Base-by-base conservation (phyloP, 257 asterid genomes). In the Gynochthodes officinalis region DNA sequence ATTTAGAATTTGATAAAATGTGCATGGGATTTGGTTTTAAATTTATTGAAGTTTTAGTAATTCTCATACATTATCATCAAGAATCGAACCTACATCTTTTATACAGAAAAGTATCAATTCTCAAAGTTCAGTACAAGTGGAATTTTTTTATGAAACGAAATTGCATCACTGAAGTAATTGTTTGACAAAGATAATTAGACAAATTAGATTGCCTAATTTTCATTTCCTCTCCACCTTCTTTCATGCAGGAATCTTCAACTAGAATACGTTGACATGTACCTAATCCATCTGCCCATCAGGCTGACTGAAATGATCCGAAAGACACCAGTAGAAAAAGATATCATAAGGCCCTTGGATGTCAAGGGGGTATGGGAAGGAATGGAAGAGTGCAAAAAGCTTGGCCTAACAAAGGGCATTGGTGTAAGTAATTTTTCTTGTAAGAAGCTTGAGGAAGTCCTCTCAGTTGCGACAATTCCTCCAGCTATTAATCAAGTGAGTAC, bases 381-480 rank as follows among this genome's bases (percentile, higher is more conserved):
- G 96, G 96, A 90, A 77, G 88, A 85, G 73, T 85, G 92, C 73
- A 64, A 68, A 61, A 79, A 72, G 4, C 81, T 85, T 46, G 96
- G 95, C 46, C 84, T 88, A 46, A 70, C 95, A 4, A 86, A 85
- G 73, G 91, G 78, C n/a, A 87, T 90, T 28, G 95, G 95, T 27
- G 88, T 90, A 10, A 86, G 96, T 55, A 90, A 90, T 79, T 88
- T 88, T 82, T 77, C 90, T 25, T 75, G 78, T 78, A 83, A 79
- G 39, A 78, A 19, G 50, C 67, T 88, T 10, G 63, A 77, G 6
- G 67, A 81, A 6, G 57, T 90, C 32, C 80, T 88, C 61, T 65
- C 75, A 10, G 18, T 62, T 33, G 95, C 95, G 61, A 81, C 70
- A 57, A 83, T 83, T 67, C 92, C 89, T 18, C 95, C 96, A 0